Evolutionary conservation across 805 yeast species (phyloP).

Genomic region (Cyberlindnera galapagoensis): DNA sequence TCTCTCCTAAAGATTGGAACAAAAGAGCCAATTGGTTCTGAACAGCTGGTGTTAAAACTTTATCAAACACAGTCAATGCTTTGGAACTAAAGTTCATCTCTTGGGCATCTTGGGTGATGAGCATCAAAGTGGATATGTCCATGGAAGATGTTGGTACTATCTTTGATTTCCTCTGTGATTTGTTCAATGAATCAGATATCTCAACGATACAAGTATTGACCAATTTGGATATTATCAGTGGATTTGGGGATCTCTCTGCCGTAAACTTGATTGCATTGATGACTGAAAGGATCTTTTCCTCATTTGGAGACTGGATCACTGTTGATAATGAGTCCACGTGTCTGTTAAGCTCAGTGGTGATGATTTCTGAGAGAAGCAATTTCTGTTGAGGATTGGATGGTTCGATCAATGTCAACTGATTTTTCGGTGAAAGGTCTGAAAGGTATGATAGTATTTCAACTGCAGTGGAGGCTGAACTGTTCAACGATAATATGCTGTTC

Average conservation of each 20-base stretch:
- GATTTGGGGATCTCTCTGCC: slow-evolving; percentile 5
- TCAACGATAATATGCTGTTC: slow-evolving; percentile 30
- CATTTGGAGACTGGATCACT: slow-evolving; percentile 21
- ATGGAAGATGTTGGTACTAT: slow-evolving; percentile 3
- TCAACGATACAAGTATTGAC: slow-evolving; percentile 14
- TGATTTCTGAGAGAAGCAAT: slow-evolving; percentile 8
- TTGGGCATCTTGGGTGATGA: slow-evolving; percentile 15
- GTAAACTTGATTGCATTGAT: slow-evolving; percentile 18
- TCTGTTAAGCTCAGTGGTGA: slow-evolving; percentile 12
- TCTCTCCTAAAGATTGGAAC: slow-evolving; percentile 19
- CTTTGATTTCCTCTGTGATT: slow-evolving; percentile 9
- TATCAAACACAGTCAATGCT: slow-evolving; percentile 17
- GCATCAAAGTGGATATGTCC: slow-evolving; percentile 14
- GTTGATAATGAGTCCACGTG: slow-evolving; percentile 15
- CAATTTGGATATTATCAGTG: slow-evolving; percentile 13
- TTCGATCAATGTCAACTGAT: slow-evolving; percentile 3
- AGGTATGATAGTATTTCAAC: slow-evolving; percentile 29
- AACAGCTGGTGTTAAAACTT: slow-evolving; percentile 17
- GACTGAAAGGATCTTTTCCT: slow-evolving; percentile 15
- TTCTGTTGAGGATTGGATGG: slow-evolving; percentile 10
- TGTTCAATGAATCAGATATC: slow-evolving; percentile 15
- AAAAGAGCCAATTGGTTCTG: slow-evolving; percentile 16
- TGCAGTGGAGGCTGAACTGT: slow-evolving; percentile 29
- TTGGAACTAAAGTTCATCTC: slow-evolving; percentile 1
- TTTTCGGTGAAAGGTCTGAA: slow-evolving; percentile 13